A percentile compares a stretch with the other conserved stretches of the same genome.
Evolutionary conservation across 2,329 filamentous ascomycete genomes (phyloP).

Genomic region (Teratosphaeria pseudoeucalypti): DNA sequence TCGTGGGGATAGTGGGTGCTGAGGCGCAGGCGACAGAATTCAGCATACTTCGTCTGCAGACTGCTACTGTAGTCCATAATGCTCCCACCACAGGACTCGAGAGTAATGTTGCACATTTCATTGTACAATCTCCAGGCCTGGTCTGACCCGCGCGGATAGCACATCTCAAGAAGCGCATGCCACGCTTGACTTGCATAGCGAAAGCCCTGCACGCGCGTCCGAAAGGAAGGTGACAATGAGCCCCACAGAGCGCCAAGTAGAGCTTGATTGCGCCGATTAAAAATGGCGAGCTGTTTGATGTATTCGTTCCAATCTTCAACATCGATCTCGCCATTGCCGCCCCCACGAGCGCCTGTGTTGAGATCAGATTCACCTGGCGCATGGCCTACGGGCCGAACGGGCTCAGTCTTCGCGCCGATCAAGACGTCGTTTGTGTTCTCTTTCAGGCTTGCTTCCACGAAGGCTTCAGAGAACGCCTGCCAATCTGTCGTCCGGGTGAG

Average conservation of each 20-base stretch:
- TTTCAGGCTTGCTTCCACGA: constrained; percentile 19
- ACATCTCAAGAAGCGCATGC: constrained; percentile 20
- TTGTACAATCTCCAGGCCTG: constrained; percentile 17
- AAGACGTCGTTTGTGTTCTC: constrained; percentile 23
- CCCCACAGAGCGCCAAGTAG: constrained; percentile 17
- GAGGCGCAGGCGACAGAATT: constrained; percentile 17
- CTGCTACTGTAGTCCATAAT: constrained; percentile 18
- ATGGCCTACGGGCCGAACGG: constrained; percentile 8
- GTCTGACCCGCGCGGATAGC: constrained; percentile 18
- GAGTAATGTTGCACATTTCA: constrained; percentile 16
- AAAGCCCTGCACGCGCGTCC: constrained; percentile 14
- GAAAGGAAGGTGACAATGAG: constrained; percentile 15
- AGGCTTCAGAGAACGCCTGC: constrained; percentile 17
- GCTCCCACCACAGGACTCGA: constrained; percentile 11
- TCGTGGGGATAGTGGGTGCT: constrained; percentile 4
- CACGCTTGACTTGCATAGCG: constrained; percentile 17
- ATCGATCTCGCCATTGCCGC: constrained; percentile 7
- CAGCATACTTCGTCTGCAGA: constrained; percentile 16
- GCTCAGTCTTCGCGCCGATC: constrained; percentile 18
- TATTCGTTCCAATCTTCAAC: constrained; percentile 25
- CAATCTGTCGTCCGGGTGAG: constrained; percentile 15
- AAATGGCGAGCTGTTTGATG: constrained; percentile 25
- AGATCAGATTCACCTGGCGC: constrained; percentile 1
- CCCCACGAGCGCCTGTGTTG: not conserved
- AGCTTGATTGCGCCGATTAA: constrained; percentile 19